Conservation (phyloP, 1,284 basidiomycete species). For the Ganoderma resinaceum region DNA sequence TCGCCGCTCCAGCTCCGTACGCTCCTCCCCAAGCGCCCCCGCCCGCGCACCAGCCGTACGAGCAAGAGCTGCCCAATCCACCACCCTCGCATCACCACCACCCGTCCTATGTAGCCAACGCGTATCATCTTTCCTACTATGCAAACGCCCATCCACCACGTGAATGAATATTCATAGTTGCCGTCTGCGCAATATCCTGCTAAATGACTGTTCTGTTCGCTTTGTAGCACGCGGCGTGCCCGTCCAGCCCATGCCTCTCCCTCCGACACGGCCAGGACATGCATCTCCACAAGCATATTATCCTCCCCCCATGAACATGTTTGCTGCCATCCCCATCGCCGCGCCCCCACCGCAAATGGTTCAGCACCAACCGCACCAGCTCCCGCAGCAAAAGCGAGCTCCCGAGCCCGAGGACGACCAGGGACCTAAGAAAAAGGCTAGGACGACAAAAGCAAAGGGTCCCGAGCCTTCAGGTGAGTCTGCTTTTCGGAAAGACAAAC, state of each 20-base stretch:
- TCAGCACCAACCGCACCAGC: slow-evolving; percentile 41
- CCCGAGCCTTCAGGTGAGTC: slow-evolving; percentile 42
- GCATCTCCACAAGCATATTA: slow-evolving; percentile 33
- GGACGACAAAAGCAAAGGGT: slow-evolving; percentile 44
- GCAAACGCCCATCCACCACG: slow-evolving; percentile 31
- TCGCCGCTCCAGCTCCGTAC: slow-evolving; percentile 15
- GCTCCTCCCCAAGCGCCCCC: slow-evolving; percentile 21
- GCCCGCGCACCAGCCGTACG: slow-evolving; percentile 28
- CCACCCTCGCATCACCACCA: slow-evolving; percentile 24
- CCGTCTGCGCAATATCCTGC: slow-evolving; percentile 52
- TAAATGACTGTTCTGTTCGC: slow-evolving; percentile 62
- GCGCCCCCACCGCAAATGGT: slow-evolving; percentile 37
- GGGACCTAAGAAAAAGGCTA: slow-evolving; percentile 50
- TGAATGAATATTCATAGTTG: slow-evolving; percentile 34
- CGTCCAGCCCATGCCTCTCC: slow-evolving; percentile 36
- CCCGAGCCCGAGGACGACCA: slow-evolving; percentile 46
- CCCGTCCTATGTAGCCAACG: slow-evolving; percentile 32
- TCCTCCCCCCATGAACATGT: slow-evolving; percentile 27
- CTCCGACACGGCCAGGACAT: slow-evolving; percentile 32
- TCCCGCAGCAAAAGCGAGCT: slow-evolving; percentile 47
- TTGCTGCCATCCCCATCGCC: slow-evolving; percentile 32
- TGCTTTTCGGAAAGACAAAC: slow-evolving; percentile 4
- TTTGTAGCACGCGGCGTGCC: slow-evolving; percentile 57
- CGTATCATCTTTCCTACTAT: slow-evolving; percentile 34
- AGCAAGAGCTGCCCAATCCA: slow-evolving; percentile 21